phyloP scores from a whole-genome alignment of 768 basidiomycete species.

The Agaricus sinodeliciosus region DNA sequence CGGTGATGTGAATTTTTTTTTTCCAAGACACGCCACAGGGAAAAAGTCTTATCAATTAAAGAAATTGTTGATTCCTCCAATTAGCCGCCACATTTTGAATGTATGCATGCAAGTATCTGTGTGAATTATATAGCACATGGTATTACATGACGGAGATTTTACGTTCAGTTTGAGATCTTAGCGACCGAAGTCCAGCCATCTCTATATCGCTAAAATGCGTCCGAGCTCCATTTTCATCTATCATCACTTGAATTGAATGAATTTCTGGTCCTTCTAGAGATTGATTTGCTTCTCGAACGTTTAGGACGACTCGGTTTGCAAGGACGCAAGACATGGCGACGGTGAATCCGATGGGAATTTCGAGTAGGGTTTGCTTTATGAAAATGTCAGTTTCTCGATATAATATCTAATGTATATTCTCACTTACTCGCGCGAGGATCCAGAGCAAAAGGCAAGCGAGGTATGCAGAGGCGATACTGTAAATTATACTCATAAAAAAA shows the following conservation, averaged over 20 bases:
- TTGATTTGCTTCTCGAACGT: slow-evolving; percentile 39
- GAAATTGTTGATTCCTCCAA: no score
- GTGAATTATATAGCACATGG: no score
- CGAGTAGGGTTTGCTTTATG: slow-evolving; percentile 31
- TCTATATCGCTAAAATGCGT: slow-evolving; percentile 18
- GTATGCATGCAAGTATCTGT: no score
- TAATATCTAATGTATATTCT: background rate
- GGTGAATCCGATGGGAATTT: slow-evolving; percentile 52
- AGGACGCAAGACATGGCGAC: slow-evolving; percentile 53
- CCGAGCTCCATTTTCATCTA: slow-evolving; percentile 10
- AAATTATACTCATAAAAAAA: background rate
- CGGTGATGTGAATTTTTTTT: no score
- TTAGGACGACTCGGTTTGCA: slow-evolving; percentile 50
- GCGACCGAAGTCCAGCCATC: slow-evolving; percentile 20
- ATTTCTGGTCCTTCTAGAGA: slow-evolving; percentile 14
- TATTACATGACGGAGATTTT: slow-evolving; percentile 6
- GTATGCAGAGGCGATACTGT: slow-evolving; percentile 53
- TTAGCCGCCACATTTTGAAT: no score
- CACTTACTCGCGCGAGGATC: slow-evolving; percentile 28
- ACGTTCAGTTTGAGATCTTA: slow-evolving; percentile 11
- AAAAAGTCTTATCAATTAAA: no score
- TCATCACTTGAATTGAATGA: slow-evolving; percentile 1
- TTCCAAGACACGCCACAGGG: no score
- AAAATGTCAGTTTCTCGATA: background rate
- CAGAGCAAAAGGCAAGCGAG: slow-evolving; percentile 41